Evolutionary conservation across 73 alveolate species (phyloP).

Genomic region (Paramecium sonneborni): DNA sequence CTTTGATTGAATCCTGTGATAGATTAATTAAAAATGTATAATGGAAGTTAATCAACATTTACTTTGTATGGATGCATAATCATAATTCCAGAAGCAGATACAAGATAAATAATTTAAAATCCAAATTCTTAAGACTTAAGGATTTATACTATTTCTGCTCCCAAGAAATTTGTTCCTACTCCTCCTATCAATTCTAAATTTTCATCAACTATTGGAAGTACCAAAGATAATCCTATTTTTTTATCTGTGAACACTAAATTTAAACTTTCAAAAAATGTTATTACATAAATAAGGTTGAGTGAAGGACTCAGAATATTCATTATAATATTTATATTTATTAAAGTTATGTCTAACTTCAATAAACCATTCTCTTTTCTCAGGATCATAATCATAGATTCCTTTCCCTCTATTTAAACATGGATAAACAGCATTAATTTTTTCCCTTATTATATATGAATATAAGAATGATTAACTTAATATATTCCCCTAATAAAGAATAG

Average conservation of each 20-base stretch:
- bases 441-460: not conserved
- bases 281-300: conserved; percentile 26
- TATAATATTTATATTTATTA: not conserved
- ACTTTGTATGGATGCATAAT: not conserved
- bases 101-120: not conserved
- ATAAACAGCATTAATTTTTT: conserved; percentile 6
- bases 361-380: conserved; percentile 15
- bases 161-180: not conserved
- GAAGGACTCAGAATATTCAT: not conserved
- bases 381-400: not conserved
- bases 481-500: not conserved
- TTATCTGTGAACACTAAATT: not conserved
- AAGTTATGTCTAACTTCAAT: not conserved
- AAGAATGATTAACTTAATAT: not conserved
- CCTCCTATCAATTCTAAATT: not conserved
- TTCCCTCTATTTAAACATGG: conserved; percentile 18
- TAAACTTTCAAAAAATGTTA: not conserved
- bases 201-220: not conserved
- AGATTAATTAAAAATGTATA: not conserved
- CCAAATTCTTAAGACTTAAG: not conserved
- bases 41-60: not conserved
- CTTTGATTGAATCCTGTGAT: not conserved
- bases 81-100: not conserved
- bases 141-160: not conserved
- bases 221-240: not conserved